phyloP scores from a whole-genome alignment of 441 rosid species.

The Pelargonium citronellum region DNA sequence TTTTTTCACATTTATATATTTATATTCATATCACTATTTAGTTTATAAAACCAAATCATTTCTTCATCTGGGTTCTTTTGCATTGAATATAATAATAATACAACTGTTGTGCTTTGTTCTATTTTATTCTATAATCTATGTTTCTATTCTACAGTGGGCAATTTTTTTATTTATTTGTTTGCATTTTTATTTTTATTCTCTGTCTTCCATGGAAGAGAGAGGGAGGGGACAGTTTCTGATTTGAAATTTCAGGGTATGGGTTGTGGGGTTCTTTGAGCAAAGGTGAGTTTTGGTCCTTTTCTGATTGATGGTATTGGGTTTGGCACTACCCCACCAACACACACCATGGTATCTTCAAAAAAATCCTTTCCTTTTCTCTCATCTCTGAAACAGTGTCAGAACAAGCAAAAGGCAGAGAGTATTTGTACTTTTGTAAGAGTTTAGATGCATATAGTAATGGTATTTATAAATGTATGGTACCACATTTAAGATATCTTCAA shows the following conservation, averaged over 20 bases:
- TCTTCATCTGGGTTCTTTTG: slow-evolving; percentile 56
- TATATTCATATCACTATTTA: slow-evolving; percentile 19
- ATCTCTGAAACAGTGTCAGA: slow-evolving; percentile 32
- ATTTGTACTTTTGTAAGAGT: slow-evolving; percentile 21
- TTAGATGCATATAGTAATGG: slow-evolving; percentile 6
- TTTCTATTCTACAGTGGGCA: slow-evolving; percentile 12
- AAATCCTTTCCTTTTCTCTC: slow-evolving; percentile 9
- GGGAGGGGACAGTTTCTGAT: slow-evolving; percentile 24
- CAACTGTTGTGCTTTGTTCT: slow-evolving; percentile 7
- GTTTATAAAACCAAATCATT: slow-evolving; percentile 23
- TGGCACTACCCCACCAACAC: not conserved
- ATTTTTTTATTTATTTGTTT: slow-evolving; percentile 13
- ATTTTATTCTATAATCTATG: not conserved
- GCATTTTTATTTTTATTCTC: slow-evolving; percentile 14
- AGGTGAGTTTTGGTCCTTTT: slow-evolving; percentile 26
- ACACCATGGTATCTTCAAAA: slow-evolving; percentile 20
- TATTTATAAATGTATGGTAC: slow-evolving; percentile 12
- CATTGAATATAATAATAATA: not conserved
- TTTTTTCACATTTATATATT: slow-evolving; percentile 17
- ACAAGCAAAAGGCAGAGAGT: slow-evolving; percentile 17
- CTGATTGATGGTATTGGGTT: slow-evolving; percentile 19
- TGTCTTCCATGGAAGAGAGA: slow-evolving; percentile 26
- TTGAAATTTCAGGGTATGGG: slow-evolving; percentile 35
- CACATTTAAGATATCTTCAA: slow-evolving; percentile 22
- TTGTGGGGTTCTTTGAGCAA: slow-evolving; percentile 27